Percentiles rank a stretch among this genome's conserved stretches.
Conservation (phyloP, 2,329 filamentous ascomycete species). For the Cadophora malorum region DNA sequence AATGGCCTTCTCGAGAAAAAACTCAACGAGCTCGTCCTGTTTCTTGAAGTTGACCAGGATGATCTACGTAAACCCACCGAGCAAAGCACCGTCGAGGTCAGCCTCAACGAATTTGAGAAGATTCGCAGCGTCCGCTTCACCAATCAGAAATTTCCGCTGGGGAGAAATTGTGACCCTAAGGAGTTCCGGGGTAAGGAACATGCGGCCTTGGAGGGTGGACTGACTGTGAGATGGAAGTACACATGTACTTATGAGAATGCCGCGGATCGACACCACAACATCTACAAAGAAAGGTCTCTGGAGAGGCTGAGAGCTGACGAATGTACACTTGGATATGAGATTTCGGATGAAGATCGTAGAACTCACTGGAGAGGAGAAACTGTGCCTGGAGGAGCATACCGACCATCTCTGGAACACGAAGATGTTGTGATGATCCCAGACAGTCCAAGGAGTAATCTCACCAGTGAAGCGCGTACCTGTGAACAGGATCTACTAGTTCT, state of each 20-base stretch:
- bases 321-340: constrained; percentile 21
- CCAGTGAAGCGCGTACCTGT: background rate
- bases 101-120: constrained; percentile 47
- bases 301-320: constrained; percentile 34
- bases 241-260: constrained; percentile 39
- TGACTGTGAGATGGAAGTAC: constrained; percentile 62
- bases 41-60: constrained; percentile 47
- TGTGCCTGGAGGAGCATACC: constrained; percentile 49
- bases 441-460: background rate
- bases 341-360: constrained; percentile 25
- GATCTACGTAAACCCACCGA: constrained; percentile 44
- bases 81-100: constrained; percentile 53
- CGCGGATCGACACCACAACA: constrained; percentile 36
- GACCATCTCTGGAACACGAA: constrained; percentile 36
- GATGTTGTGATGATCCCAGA: background rate
- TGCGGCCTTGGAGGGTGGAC: constrained; percentile 43
- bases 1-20: constrained; percentile 47
- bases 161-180: constrained; percentile 39
- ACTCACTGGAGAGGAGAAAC: constrained; percentile 51
- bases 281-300: constrained; percentile 33
- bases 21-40: constrained; percentile 55
- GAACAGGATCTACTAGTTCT: background rate
- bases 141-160: constrained; percentile 57
- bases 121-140: constrained; percentile 58
- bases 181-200: constrained; percentile 38